Evolutionary conservation across 176 grass and related monocot species (phyloP).

Genomic region (Cenchrus purpureus): DNA sequence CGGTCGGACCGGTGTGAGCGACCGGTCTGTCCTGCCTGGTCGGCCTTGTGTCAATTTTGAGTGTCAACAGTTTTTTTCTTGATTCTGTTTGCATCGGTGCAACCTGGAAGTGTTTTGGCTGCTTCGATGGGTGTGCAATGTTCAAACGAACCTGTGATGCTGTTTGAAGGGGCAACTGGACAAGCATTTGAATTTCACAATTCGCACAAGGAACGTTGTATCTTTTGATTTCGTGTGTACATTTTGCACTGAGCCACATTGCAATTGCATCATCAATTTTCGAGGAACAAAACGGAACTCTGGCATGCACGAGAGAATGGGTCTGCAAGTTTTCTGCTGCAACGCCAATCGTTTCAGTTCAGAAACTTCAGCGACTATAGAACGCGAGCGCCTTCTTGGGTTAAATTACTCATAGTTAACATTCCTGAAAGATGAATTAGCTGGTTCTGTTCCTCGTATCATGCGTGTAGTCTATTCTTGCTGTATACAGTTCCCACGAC

Average conservation of each 20-base stretch:
- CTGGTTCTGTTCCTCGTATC: constrained; percentile 32
- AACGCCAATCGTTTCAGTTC: neutral
- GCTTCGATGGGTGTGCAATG: too few species aligned
- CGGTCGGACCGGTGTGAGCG: too few species aligned
- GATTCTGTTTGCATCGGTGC: neutral
- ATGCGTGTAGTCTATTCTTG: constrained; percentile 52
- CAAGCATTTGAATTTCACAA: too few species aligned
- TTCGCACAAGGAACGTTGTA: too few species aligned
- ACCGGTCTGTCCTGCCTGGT: too few species aligned
- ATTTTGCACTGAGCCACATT: neutral
- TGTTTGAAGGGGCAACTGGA: too few species aligned
- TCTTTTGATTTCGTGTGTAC: neutral
- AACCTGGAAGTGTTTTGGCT: neutral
- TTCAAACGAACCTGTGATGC: too few species aligned
- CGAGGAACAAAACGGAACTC: too few species aligned
- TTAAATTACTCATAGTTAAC: neutral
- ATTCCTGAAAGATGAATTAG: neutral
- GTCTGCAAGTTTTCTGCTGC: neutral
- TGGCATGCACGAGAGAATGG: too few species aligned
- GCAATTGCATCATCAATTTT: neutral
- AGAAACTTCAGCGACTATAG: constrained; percentile 77
- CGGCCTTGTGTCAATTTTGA: too few species aligned
- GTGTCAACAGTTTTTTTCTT: too few species aligned
- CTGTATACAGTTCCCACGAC: constrained; percentile 66
- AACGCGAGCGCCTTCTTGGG: constrained; percentile 74